Evolutionary conservation across 176 grass and related monocot genomes (phyloP).

Genomic region (Rhynchospora breviuscula): DNA sequence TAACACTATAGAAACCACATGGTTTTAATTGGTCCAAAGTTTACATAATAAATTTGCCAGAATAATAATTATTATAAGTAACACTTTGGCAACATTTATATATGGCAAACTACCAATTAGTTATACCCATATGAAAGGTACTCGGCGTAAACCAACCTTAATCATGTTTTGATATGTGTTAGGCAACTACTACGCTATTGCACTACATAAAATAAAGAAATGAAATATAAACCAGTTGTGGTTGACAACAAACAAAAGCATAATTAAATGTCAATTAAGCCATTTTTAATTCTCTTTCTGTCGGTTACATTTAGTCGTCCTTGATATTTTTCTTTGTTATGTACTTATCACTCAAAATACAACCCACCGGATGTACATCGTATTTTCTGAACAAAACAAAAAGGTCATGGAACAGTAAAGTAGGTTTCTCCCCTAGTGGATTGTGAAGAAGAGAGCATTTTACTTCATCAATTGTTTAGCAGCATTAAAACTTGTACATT

Average conservation of each 20-base stretch:
- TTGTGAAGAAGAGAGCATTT: background rate
- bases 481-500: conserved; percentile 1
- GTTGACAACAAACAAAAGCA: background rate
- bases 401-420: background rate
- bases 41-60: background rate
- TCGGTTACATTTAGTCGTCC: background rate
- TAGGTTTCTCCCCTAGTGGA: background rate
- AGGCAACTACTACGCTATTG: background rate
- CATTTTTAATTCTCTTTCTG: background rate
- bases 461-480: background rate
- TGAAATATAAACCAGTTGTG: background rate
- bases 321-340: too few species aligned
- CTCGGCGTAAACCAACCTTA: background rate
- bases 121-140: background rate
- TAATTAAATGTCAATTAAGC: background rate
- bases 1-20: background rate
- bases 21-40: background rate
- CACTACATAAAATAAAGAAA: background rate
- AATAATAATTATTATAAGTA: background rate
- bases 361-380: background rate
- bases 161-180: background rate
- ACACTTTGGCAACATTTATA: background rate
- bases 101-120: background rate
- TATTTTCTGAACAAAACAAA: background rate
- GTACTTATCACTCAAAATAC: too few species aligned